Evolutionary conservation across 2,329 filamentous ascomycete species (phyloP).

Genomic region (Penicillium sclerotigenum): DNA sequence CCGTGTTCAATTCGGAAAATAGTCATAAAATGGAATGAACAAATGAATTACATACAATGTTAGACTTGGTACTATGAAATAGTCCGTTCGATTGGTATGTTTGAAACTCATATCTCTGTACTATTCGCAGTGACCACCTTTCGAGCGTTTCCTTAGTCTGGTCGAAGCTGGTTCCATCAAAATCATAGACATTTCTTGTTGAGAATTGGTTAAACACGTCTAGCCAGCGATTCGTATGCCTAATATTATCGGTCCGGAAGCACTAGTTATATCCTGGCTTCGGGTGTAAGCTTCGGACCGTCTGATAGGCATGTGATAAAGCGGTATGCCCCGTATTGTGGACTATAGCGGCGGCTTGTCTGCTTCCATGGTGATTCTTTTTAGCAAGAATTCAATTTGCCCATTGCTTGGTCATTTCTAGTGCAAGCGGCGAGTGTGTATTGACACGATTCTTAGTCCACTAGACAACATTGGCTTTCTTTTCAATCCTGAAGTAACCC

Average conservation of each 20-base stretch:
- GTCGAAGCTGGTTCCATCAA: background rate
- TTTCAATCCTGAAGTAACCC: background rate
- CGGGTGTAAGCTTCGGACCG: background rate
- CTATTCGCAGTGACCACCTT: background rate
- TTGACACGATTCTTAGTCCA: background rate
- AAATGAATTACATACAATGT: background rate
- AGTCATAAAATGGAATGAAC: conserved; percentile 6
- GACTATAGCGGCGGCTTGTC: background rate
- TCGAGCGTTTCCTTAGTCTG: background rate
- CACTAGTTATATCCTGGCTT: background rate
- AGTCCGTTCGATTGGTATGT: background rate
- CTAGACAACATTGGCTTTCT: background rate
- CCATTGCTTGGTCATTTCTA: background rate
- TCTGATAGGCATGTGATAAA: background rate
- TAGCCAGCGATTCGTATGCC: background rate
- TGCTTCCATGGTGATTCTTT: background rate
- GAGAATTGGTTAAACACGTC: too few relatives aligned
- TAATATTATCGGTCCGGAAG: background rate
- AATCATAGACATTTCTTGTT: background rate
- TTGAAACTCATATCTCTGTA: background rate
- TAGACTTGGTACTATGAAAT: background rate
- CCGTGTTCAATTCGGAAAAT: background rate
- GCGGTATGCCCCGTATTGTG: background rate
- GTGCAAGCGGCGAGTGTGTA: too few relatives aligned
- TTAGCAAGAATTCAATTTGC: too few relatives aligned